Evolutionary conservation across 2,329 filamentous ascomycete species (phyloP).

Genomic region (Claviceps capensis): DNA sequence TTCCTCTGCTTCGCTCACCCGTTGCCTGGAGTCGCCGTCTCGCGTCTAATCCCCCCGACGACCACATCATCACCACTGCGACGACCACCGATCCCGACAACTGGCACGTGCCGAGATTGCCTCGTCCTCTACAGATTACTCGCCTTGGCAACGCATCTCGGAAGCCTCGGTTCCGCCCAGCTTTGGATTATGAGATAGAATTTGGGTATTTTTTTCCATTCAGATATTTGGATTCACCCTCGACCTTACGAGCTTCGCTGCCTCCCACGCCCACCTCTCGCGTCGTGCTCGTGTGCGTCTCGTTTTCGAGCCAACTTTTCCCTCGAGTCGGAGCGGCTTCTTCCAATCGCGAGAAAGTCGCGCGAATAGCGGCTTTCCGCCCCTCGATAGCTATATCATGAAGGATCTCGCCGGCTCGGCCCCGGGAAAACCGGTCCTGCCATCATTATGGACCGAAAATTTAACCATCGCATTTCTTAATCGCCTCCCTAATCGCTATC

Average conservation of each 20-base stretch:
- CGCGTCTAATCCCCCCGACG: background rate
- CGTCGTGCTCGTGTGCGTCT: conserved; percentile 1
- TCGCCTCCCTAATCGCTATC: conserved; percentile 27
- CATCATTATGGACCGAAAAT: conserved; percentile 26
- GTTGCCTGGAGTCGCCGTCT: conserved; percentile 5
- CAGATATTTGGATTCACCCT: conserved; percentile 12
- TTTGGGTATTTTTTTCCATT: conserved; percentile 18
- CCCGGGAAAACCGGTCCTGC: conserved; percentile 27
- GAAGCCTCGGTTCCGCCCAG: conserved; percentile 5
- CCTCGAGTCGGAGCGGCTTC: conserved; percentile 6
- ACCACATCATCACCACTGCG: conserved; percentile 1
- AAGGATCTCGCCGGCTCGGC: conserved; percentile 23
- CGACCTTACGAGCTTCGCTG: conserved; percentile 1
- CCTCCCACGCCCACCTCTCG: background rate
- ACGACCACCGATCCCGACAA: conserved; percentile 1
- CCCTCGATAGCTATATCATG: conserved; percentile 16
- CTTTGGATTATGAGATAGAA: conserved; percentile 23
- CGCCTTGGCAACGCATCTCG: background rate
- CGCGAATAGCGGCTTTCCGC: conserved; percentile 6
- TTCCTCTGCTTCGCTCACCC: conserved; percentile 3
- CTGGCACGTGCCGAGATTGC: conserved; percentile 5
- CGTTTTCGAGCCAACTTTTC: background rate
- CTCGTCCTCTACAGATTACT: conserved; percentile 3
- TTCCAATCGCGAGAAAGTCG: conserved; percentile 1
- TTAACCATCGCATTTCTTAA: conserved; percentile 29